Conservation (phyloP, 2,329 filamentous ascomycete species). For the Cladophialophora psammophila region DNA sequence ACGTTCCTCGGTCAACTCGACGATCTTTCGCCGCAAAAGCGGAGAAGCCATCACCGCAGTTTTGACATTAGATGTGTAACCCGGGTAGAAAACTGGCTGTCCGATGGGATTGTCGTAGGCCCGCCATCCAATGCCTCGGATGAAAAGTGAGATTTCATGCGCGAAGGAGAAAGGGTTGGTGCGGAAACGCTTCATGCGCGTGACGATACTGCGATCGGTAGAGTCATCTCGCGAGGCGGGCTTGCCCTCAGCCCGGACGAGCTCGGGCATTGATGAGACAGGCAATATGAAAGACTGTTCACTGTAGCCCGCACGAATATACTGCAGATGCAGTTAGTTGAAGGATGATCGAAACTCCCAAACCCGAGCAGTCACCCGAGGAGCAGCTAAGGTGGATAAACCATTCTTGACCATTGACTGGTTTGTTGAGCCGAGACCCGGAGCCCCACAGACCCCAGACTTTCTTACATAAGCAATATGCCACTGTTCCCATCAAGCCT, state of each 20-base stretch:
- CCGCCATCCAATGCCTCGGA: slow-evolving; percentile 93
- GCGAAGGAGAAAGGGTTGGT: slow-evolving; percentile 78
- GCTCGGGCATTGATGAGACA: slow-evolving; percentile 22
- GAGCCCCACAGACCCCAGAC: too few species aligned
- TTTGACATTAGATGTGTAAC: slow-evolving; percentile 92
- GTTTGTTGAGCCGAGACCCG: too few species aligned
- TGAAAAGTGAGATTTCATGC: slow-evolving; percentile 89
- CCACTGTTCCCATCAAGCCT: too few species aligned
- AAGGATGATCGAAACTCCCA: neutral
- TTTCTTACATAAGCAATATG: too few species aligned
- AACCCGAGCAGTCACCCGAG: neutral
- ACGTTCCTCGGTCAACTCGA: slow-evolving; percentile 76
- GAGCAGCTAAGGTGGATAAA: too few species aligned
- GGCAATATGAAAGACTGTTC: neutral
- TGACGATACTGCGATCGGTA: slow-evolving; percentile 54
- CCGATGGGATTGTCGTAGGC: slow-evolving; percentile 90
- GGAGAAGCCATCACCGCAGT: slow-evolving; percentile 75
- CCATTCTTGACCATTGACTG: too few species aligned
- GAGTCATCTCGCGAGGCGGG: slow-evolving; percentile 20
- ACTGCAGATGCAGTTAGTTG: neutral
- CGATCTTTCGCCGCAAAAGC: slow-evolving; percentile 76
- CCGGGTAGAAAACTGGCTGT: slow-evolving; percentile 89
- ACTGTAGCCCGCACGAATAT: neutral
- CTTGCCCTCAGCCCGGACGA: slow-evolving; percentile 28
- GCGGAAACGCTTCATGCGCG: slow-evolving; percentile 87